Conservation (phyloP, 2,329 filamentous ascomycete species). For the Ciborinia camelliae region DNA sequence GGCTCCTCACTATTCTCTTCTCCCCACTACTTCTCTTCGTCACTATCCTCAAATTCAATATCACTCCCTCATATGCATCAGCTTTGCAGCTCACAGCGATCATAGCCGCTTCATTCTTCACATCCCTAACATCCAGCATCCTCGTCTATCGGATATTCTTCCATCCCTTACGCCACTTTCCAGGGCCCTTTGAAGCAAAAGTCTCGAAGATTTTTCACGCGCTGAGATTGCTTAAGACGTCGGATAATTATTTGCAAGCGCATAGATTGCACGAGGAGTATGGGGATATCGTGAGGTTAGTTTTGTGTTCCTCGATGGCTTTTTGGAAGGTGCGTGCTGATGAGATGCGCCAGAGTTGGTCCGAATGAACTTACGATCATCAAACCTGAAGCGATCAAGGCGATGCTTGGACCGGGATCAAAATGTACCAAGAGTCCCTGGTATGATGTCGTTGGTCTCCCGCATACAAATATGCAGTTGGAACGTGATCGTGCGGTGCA, state of each 20-base stretch:
- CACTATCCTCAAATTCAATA: neutral
- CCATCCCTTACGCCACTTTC: slow-evolving; percentile 35
- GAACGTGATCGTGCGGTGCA: slow-evolving; percentile 26
- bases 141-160: slow-evolving; percentile 53
- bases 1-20: neutral
- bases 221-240: slow-evolving; percentile 2
- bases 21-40: neutral
- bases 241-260: slow-evolving; percentile 22
- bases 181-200: slow-evolving; percentile 30
- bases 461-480: slow-evolving; percentile 22
- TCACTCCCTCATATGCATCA: neutral
- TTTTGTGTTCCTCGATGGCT: neutral
- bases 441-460: slow-evolving; percentile 28
- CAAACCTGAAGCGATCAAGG: slow-evolving; percentile 25
- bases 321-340: neutral
- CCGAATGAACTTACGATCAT: slow-evolving; percentile 27
- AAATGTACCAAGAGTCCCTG: slow-evolving; percentile 28
- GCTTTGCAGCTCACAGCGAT: neutral
- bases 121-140: slow-evolving; percentile 40
- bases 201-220: slow-evolving; percentile 29
- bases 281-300: slow-evolving; percentile 30
- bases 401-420: slow-evolving; percentile 24
- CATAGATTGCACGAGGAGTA: slow-evolving; percentile 26
- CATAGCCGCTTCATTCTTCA: neutral
- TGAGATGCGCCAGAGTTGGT: slow-evolving; percentile 14